Evolutionary conservation across 495 filamentous ascomycete genomes (phyloP).

Genomic region (Neurospora discreta): DNA sequence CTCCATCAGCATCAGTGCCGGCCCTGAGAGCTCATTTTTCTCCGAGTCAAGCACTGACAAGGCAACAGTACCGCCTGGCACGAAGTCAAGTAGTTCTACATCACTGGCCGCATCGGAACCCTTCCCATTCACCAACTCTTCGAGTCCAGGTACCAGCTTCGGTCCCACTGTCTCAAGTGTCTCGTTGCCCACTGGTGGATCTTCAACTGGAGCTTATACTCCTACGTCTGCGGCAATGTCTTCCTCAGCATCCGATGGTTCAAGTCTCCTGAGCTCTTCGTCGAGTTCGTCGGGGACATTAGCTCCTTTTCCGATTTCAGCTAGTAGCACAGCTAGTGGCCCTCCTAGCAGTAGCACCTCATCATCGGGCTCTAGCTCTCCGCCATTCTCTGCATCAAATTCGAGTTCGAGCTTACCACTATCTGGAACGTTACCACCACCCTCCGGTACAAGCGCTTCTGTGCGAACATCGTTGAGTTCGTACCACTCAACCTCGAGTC

Average conservation of each 20-base stretch:
- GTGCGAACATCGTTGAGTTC: neutral
- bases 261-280: neutral
- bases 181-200: neutral
- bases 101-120: neutral
- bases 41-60: neutral
- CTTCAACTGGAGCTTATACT: neutral
- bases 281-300: neutral
- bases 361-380: neutral
- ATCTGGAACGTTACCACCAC: neutral
- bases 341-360: neutral
- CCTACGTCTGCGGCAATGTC: neutral
- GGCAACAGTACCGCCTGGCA: neutral
- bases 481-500: neutral
- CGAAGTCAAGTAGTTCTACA: neutral
- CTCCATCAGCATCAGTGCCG: neutral
- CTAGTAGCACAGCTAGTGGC: neutral
- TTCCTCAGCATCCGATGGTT: neutral
- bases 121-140: neutral
- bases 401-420: neutral
- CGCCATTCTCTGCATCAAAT: constrained; percentile 7
- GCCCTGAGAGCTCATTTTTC: neutral
- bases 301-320: constrained; percentile 3
- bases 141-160: neutral
- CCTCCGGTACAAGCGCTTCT: neutral
- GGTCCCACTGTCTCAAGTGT: neutral